Evolutionary conservation across 139 green algal genomes (phyloP), one percentile per base, ranked within the genome.

Genomic region (Penium margaritaceum): DNA sequence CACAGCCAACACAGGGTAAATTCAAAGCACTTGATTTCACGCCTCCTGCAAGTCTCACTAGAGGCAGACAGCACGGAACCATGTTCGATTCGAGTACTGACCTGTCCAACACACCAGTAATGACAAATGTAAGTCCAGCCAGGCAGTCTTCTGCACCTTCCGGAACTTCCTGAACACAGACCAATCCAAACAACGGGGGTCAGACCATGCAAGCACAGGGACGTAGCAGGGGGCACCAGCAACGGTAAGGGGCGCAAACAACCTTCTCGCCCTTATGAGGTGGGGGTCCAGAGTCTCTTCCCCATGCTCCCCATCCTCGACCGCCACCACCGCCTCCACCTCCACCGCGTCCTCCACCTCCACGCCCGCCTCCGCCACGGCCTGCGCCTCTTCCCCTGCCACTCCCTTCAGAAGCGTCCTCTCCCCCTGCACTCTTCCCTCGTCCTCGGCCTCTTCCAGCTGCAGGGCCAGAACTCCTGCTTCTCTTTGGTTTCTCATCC

Each of bases 101-200:
- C 73, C 75, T 82, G 67, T 85, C 79, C 1, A 85, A 57, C n/a
- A 43, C 66, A 17, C 81, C 81, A 0, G 76, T 90, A 61, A 98
- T 86, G 62, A 97, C 94, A 86, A 98, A 96, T 6, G 89, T 94
- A 63, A 90, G 83, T 54, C 87, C 89, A 0, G 77, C 84, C 27
- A 98, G 84, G 74, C 84, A 90, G 65, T 96, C 89, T 29, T 91
- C 88, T 68, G 95, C 89, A 15, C 91, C 93, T 32, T 75, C 39
- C 44, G 75, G 75, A 19, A 82, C 58, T 51, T 82, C 75, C 73
- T 80, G 73, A 63, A 70, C 72, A 63, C 1, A 21, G n/a, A 55
- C 2, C 30, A 55, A 37, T 66, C 12, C n/a, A n/a, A n/a, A n/a
- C n/a, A n/a, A n/a, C n/a, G n/a, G 12, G 17, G 57, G 15, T 12